A percentile compares a stretch with the other conserved stretches of the same genome.
Conservation (phyloP, 345 rosid species). For the Eucalyptus erythrocorys region DNA sequence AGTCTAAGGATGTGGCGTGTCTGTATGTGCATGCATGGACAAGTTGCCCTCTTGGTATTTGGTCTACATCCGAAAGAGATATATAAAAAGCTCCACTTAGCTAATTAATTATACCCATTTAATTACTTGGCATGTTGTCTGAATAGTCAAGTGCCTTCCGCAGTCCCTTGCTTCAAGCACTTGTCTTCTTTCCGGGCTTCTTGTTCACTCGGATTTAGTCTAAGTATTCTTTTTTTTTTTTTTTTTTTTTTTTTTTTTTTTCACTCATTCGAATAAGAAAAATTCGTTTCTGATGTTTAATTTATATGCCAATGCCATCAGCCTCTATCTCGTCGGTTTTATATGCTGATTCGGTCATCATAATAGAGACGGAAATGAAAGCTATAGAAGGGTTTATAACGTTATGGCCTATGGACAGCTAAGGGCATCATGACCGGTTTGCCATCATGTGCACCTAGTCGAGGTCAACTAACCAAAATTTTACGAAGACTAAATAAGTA, state of each 20-base stretch:
- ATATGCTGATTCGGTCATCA: background rate
- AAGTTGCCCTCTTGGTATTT: background rate
- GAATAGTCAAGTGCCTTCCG: background rate
- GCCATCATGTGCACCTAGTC: background rate
- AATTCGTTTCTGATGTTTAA: background rate
- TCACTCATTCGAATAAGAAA: background rate
- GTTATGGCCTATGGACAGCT: background rate
- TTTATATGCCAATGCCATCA: background rate
- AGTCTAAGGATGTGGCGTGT: background rate
- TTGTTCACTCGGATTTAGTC: background rate
- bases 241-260: background rate
- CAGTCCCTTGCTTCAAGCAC: background rate
- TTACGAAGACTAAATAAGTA: background rate
- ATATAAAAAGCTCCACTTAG: background rate
- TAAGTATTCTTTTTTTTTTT: background rate
- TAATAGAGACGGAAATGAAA: background rate
- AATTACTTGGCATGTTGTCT: background rate
- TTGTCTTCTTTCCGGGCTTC: background rate
- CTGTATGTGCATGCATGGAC: background rate
- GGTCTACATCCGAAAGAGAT: background rate
- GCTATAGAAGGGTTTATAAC: background rate
- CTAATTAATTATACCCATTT: background rate
- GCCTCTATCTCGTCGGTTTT: background rate
- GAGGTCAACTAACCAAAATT: background rate
- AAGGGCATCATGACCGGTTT: background rate